phyloP scores from a whole-genome alignment of 2,329 filamentous ascomycete species.

The Conoideocrella luteorostrata region DNA sequence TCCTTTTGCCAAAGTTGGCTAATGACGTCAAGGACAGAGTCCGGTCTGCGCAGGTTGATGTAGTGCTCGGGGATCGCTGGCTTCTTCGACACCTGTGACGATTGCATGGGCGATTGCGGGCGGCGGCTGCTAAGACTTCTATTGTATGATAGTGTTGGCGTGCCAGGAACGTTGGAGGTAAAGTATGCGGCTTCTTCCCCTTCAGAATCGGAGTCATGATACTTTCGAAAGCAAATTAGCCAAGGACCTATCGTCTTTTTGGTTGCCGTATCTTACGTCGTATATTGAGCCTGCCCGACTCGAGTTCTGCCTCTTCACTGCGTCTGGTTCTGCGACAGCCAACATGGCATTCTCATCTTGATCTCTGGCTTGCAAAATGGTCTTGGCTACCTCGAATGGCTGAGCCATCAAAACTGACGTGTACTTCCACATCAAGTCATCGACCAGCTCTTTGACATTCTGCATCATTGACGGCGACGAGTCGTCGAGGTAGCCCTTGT shows the following conservation, averaged over 20 bases:
- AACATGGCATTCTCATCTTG: constrained; percentile 42
- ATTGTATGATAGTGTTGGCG: constrained; percentile 41
- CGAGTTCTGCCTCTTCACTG: constrained; percentile 22
- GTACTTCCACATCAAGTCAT: constrained; percentile 89
- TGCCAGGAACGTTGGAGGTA: constrained; percentile 54
- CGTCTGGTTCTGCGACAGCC: constrained; percentile 17
- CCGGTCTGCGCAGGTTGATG: constrained; percentile 64
- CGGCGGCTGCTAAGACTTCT: constrained; percentile 27
- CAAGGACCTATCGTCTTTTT: too few relatives aligned
- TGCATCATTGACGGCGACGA: constrained; percentile 68
- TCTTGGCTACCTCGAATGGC: constrained; percentile 96
- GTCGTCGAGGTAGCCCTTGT: constrained; percentile 78
- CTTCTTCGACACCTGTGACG: constrained; percentile 18
- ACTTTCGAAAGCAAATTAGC: background rate
- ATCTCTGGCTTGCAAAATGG: constrained; percentile 70
- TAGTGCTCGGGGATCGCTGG: constrained; percentile 44
- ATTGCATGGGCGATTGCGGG: constrained; percentile 21
- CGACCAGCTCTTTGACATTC: constrained; percentile 68
- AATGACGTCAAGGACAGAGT: constrained; percentile 81
- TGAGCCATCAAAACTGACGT: constrained; percentile 82
- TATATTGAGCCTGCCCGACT: constrained; percentile 28
- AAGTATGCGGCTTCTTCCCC: constrained; percentile 81
- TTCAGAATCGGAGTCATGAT: constrained; percentile 60
- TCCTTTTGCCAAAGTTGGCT: constrained; percentile 85
- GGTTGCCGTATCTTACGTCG: constrained; percentile 24